phyloP scores from a whole-genome alignment of 1,139 yeast genomes.

The Blastobotrys serpentis region DNA sequence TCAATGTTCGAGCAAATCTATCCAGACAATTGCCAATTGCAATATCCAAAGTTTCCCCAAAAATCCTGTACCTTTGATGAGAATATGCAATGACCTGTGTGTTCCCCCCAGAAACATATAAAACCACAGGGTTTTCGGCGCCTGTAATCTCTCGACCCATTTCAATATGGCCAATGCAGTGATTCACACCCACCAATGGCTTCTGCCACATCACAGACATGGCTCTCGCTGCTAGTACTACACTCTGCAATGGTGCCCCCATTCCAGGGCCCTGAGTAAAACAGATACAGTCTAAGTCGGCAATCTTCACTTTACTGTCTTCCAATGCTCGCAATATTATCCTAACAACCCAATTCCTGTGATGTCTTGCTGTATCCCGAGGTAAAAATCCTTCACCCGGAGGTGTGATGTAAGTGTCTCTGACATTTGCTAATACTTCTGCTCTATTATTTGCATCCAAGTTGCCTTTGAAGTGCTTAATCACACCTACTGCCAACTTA shows the following conservation, averaged over 20 bases:
- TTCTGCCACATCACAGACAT: slow-evolving; percentile 74
- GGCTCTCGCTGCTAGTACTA: slow-evolving; percentile 89
- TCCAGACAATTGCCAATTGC: slow-evolving; percentile 97
- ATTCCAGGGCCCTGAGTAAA: slow-evolving; percentile 99
- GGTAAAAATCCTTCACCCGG: slow-evolving; percentile 99
- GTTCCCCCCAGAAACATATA: slow-evolving; percentile 97
- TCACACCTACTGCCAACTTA: slow-evolving; percentile 90
- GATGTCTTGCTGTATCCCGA: slow-evolving; percentile 94
- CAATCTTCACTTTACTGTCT: slow-evolving; percentile 54
- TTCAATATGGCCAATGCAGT: slow-evolving; percentile 96
- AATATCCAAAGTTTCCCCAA: slow-evolving; percentile 95
- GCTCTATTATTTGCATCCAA: slow-evolving; percentile 53
- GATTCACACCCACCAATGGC: slow-evolving; percentile 93
- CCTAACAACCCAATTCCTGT: slow-evolving; percentile 91
- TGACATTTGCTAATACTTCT: slow-evolving; percentile 73
- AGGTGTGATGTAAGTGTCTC: slow-evolving; percentile 94
- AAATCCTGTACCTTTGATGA: slow-evolving; percentile 85
- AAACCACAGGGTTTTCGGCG: slow-evolving; percentile 90
- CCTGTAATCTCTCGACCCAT: slow-evolving; percentile 99
- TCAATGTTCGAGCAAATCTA: slow-evolving; percentile 87
- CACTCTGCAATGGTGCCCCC: slow-evolving; percentile 98
- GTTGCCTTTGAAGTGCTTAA: slow-evolving; percentile 62
- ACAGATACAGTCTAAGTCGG: slow-evolving; percentile 83
- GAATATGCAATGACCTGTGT: slow-evolving; percentile 98
- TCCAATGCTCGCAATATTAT: slow-evolving; percentile 63